Conservation (phyloP, 2,329 filamentous ascomycete genomes). For the Talaromyces amestolkiae region DNA sequence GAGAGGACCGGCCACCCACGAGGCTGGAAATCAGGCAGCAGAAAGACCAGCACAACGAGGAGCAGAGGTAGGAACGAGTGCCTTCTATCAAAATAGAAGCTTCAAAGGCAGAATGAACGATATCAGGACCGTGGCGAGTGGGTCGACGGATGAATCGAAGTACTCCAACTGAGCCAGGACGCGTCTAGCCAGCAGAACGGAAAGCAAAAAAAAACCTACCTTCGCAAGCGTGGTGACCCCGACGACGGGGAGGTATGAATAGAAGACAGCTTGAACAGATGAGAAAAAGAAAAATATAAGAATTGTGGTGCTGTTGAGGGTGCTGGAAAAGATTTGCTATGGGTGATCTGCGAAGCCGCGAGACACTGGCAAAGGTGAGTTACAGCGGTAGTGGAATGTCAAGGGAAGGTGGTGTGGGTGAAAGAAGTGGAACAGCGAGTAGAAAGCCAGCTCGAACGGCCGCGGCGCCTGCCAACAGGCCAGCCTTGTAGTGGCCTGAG, state of each 20-base stretch:
- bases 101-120: constrained; percentile 23
- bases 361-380: constrained; percentile 24
- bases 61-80: constrained; percentile 22
- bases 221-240: constrained; percentile 58
- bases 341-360: constrained; percentile 26
- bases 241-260: constrained; percentile 29
- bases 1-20: constrained; percentile 20
- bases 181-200: constrained; percentile 29
- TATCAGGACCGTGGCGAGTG: constrained; percentile 32
- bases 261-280: constrained; percentile 24
- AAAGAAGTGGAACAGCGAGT: constrained; percentile 26
- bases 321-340: constrained; percentile 31
- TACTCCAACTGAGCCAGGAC: constrained; percentile 37
- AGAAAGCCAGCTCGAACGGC: constrained; percentile 21
- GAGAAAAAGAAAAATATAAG: constrained; percentile 24
- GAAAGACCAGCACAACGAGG: constrained; percentile 24
- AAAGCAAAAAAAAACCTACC: constrained; percentile 47
- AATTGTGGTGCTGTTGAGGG: constrained; percentile 27
- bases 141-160: constrained; percentile 40
- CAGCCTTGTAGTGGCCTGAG: constrained; percentile 25
- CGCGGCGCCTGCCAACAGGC: constrained; percentile 3
- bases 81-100: constrained; percentile 21
- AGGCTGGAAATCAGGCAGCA: constrained; percentile 23
- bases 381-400: constrained; percentile 27
- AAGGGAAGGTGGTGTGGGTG: constrained; percentile 30